These are phyloP conservation scores for Dendrobium nobile DNA, from an alignment of 106 monocot species.

Conservation along the genomic window DNA sequence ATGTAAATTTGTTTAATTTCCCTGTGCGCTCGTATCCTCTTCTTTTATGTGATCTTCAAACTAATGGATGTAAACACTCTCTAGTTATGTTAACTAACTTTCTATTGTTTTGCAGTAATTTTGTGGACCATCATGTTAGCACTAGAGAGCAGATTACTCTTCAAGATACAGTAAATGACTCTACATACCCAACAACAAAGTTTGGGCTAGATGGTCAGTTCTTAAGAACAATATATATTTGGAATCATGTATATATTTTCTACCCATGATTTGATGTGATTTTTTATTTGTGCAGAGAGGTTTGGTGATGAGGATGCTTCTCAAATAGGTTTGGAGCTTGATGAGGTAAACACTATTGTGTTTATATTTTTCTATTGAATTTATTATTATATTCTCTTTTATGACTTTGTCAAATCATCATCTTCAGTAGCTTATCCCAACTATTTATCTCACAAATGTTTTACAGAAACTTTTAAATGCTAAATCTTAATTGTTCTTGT, in stretches of 20 bases:
- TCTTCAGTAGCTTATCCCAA: background rate
- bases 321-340: constrained; percentile 85
- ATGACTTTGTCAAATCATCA: background rate
- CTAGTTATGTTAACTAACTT: background rate
- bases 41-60: background rate
- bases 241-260: constrained; percentile 5
- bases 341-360: constrained; percentile 58
- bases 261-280: background rate
- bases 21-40: background rate
- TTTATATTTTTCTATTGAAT: constrained; percentile 3
- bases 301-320: constrained; percentile 99
- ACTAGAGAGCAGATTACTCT: constrained; percentile 97
- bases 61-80: background rate
- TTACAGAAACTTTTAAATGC: too few species aligned
- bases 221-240: background rate
- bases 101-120: constrained; percentile 48
- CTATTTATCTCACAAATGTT: too few species aligned
- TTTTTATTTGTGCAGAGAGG: constrained; percentile 56
- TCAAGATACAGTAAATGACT: constrained; percentile 68
- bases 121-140: constrained; percentile 93
- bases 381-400: background rate
- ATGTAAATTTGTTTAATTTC: background rate
- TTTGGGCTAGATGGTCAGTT: constrained; percentile 72
- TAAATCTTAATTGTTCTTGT: background rate
- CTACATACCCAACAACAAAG: constrained; percentile 61